Evolutionary conservation across 2,329 filamentous ascomycete genomes (phyloP).

Genomic region (Cladosporium sp.): DNA sequence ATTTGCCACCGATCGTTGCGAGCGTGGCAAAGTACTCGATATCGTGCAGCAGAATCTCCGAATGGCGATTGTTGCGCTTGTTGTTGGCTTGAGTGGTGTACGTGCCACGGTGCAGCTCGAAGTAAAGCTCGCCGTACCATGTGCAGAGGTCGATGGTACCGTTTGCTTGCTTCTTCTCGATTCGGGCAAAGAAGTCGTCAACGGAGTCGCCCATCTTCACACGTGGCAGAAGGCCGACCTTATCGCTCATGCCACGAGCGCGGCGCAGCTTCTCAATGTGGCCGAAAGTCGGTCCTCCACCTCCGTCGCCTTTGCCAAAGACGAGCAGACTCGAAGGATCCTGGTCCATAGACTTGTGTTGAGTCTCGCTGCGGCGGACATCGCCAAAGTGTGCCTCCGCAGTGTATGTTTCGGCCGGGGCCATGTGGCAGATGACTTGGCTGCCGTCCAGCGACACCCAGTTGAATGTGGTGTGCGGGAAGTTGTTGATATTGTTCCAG

Average conservation of each 20-base stretch:
- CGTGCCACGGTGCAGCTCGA: conserved; percentile 92
- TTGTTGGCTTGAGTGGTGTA: conserved; percentile 98
- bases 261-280: conserved; percentile 91
- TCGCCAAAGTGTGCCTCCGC: conserved; percentile 92
- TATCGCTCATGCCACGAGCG: conserved; percentile 86
- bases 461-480: conserved; percentile 97
- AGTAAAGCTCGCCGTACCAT: conserved; percentile 97
- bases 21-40: conserved; percentile 83
- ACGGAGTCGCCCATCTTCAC: conserved; percentile 85
- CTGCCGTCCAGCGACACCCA: conserved; percentile 95
- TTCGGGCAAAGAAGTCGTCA: conserved; percentile 84
- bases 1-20: conserved; percentile 63
- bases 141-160: conserved; percentile 69
- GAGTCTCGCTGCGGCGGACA: conserved; percentile 77
- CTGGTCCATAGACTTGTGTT: conserved; percentile 94
- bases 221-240: conserved; percentile 72
- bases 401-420: conserved; percentile 91
- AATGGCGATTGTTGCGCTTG: conserved; percentile 85
- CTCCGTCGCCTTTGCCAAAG: conserved; percentile 94
- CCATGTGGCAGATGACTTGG: conserved; percentile 97
- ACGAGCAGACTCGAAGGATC: conserved; percentile 85
- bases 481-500: conserved; percentile 99
- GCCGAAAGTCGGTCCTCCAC: conserved; percentile 88
- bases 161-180: conserved; percentile 67
- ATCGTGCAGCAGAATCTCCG: conserved; percentile 79